Evolutionary conservation across 148 eudicot genomes (phyloP).

Genomic region (Chenopodium quinoa): DNA sequence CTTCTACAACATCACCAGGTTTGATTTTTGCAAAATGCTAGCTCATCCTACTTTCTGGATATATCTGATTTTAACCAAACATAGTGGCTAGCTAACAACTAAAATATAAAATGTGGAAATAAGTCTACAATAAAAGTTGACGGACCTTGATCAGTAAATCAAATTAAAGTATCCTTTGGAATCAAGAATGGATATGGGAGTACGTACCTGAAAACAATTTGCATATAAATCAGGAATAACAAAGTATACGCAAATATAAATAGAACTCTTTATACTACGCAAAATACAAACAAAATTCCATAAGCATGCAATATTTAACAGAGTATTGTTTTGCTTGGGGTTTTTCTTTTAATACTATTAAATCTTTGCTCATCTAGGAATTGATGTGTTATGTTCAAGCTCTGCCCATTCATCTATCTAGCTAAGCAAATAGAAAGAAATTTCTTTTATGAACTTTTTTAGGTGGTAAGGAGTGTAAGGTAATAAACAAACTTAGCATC

Average conservation of each 20-base stretch:
- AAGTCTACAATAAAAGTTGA: neutral
- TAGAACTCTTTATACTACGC: too few relatives aligned
- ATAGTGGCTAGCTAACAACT: neutral
- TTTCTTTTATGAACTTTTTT: too few relatives aligned
- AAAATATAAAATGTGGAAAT: neutral
- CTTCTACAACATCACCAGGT: slow-evolving; percentile 87
- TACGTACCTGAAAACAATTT: slow-evolving; percentile 54
- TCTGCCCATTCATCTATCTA: too few relatives aligned
- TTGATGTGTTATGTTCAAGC: too few relatives aligned
- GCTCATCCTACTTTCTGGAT: slow-evolving; percentile 98
- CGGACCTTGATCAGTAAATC: slow-evolving; percentile 91
- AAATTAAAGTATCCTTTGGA: slow-evolving; percentile 66
- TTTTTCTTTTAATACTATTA: too few relatives aligned
- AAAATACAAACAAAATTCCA: too few relatives aligned
- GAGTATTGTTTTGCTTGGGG: too few relatives aligned
- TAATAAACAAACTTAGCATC: too few relatives aligned
- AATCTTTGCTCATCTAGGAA: too few relatives aligned
- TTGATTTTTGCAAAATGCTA: slow-evolving; percentile 90
- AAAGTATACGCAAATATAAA: neutral
- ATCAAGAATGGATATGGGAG: slow-evolving; percentile 93
- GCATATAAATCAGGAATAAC: slow-evolving; percentile 13
- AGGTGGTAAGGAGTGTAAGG: too few relatives aligned
- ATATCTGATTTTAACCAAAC: slow-evolving; percentile 46
- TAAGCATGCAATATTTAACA: too few relatives aligned
- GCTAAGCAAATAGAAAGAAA: too few relatives aligned